phyloP scores from a whole-genome alignment of 2,329 filamentous ascomycete genomes.

The Aspergillus ochraceoroseus region DNA sequence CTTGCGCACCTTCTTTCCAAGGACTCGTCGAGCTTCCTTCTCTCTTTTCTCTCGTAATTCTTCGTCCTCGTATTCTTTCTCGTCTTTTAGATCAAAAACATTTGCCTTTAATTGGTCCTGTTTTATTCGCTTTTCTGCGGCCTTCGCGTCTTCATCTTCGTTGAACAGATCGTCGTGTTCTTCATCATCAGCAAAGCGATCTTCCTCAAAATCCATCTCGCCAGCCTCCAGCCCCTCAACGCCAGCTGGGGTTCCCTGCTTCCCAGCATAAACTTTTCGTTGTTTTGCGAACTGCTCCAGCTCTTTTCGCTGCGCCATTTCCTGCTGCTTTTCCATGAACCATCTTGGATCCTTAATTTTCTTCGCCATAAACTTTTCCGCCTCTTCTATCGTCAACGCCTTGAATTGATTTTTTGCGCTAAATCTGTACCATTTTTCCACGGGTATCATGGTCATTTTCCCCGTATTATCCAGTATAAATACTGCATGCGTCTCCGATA shows the following conservation, averaged over 20 bases:
- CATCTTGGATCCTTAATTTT: constrained; percentile 73
- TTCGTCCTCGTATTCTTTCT: constrained; percentile 64
- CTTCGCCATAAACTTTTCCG: constrained; percentile 75
- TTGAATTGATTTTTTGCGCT: constrained; percentile 58
- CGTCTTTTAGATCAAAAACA: constrained; percentile 71
- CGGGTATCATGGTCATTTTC: constrained; percentile 76
- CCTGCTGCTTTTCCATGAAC: constrained; percentile 63
- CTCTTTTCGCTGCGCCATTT: constrained; percentile 52
- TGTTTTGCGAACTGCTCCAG: constrained; percentile 53
- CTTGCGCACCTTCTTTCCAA: constrained; percentile 74
- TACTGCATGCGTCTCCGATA: constrained; percentile 75
- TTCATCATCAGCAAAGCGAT: constrained; percentile 81
- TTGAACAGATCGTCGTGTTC: constrained; percentile 73
- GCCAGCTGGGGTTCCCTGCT: constrained; percentile 43
- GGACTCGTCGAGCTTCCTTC: constrained; percentile 62
- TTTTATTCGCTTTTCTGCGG: constrained; percentile 66
- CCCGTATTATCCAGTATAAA: constrained; percentile 67
- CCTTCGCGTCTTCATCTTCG: constrained; percentile 74
- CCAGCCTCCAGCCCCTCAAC: constrained; percentile 55
- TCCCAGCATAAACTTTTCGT: constrained; percentile 45
- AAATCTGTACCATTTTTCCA: constrained; percentile 90
- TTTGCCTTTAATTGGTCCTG: constrained; percentile 83
- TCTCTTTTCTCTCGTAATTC: constrained; percentile 60
- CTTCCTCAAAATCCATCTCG: constrained; percentile 64
- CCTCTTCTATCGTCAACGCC: constrained; percentile 73